Evolutionary conservation across 768 basidiomycete genomes (phyloP).

Genomic region (Leccinum barrowsii): DNA sequence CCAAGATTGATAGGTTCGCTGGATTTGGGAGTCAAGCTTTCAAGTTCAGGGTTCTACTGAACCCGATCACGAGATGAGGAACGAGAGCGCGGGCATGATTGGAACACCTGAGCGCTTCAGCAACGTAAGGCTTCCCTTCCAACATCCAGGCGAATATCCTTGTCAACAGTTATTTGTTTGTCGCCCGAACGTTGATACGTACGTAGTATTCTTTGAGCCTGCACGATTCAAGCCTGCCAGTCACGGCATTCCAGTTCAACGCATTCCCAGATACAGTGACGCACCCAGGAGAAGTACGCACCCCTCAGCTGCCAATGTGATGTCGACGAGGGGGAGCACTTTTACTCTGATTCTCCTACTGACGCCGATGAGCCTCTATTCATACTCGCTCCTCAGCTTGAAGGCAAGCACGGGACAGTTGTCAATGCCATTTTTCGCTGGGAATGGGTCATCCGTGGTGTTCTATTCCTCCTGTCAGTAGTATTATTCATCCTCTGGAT

Average conservation of each 20-base stretch:
- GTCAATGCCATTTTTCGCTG: not conserved
- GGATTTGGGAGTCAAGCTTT: not conserved
- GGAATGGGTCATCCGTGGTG: constrained; percentile 3
- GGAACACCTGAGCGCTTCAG: too few relatives aligned
- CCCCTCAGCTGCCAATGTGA: not conserved
- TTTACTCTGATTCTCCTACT: not conserved
- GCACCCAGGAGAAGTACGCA: not conserved
- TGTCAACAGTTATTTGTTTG: too few relatives aligned
- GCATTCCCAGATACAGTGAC: too few relatives aligned
- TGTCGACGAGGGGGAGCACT: not conserved
- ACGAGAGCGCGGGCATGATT: too few relatives aligned
- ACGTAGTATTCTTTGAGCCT: too few relatives aligned
- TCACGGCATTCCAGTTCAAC: too few relatives aligned
- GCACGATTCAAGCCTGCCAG: too few relatives aligned
- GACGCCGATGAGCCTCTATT: not conserved
- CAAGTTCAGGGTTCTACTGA: not conserved
- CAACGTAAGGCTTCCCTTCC: too few relatives aligned
- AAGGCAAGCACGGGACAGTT: not conserved
- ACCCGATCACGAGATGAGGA: too few relatives aligned
- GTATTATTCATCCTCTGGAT: constrained; percentile 8
- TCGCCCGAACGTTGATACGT: too few relatives aligned
- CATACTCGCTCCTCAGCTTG: not conserved
- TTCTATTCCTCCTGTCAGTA: not conserved
- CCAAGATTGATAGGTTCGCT: not conserved
- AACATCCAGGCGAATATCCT: too few relatives aligned